phyloP scores from a whole-genome alignment of 495 filamentous ascomycete species.

The Terfezia claveryi region DNA sequence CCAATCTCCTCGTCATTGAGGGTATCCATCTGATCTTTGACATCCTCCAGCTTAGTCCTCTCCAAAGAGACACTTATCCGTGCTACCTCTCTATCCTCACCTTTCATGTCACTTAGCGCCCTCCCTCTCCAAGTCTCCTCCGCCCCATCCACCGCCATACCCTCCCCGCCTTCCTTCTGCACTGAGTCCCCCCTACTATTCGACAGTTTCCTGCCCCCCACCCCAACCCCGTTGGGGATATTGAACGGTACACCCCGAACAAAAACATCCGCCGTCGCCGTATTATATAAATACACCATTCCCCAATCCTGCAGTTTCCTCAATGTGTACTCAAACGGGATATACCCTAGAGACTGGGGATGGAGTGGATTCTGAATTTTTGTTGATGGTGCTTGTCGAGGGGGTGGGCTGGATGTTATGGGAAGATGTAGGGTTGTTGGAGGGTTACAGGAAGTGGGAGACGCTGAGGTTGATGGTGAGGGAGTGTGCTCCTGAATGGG shows the following conservation, averaged over 20 bases:
- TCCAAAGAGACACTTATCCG: neutral
- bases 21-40: neutral
- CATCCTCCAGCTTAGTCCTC: conserved; percentile 1
- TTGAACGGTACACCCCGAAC: neutral
- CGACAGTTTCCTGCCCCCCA: neutral
- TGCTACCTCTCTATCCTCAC: neutral
- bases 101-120: neutral
- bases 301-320: conserved; percentile 10
- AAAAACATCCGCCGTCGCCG: conserved; percentile 9
- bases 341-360: too few species aligned
- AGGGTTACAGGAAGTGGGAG: too few species aligned
- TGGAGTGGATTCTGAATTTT: too few species aligned
- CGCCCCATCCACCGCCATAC: too few species aligned
- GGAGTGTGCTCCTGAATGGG: too few species aligned
- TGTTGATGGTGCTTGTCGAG: too few species aligned
- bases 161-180: too few species aligned
- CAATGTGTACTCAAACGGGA: neutral
- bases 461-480: too few species aligned
- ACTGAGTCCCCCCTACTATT: neutral
- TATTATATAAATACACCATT: conserved; percentile 5
- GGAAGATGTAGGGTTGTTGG: too few species aligned
- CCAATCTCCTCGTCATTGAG: conserved; percentile 6
- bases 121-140: too few species aligned
- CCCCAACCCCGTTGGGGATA: too few species aligned
- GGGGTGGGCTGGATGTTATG: too few species aligned